phyloP scores from a whole-genome alignment of 1,284 basidiomycete species.

The Gastroboletus turbinatus region DNA sequence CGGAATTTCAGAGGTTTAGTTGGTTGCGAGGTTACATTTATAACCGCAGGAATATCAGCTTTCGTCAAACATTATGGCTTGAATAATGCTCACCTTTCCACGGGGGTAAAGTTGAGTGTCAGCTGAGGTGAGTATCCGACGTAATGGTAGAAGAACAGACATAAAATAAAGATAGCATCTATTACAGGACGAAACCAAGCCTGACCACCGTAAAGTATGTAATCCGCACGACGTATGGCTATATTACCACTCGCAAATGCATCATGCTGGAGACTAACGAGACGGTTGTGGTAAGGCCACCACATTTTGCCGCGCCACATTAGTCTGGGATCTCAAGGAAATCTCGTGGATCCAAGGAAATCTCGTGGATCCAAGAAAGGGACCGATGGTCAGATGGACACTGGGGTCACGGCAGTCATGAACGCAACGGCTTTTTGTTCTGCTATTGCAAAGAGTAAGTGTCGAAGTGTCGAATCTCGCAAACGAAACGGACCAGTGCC shows the following conservation, averaged over 20 bases:
- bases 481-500: constrained; percentile 43
- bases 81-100: background rate
- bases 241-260: background rate
- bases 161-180: background rate
- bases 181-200: background rate
- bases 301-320: background rate
- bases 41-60: background rate
- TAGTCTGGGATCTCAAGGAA: too few species aligned
- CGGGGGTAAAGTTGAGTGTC: background rate
- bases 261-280: background rate
- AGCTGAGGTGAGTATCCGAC: background rate
- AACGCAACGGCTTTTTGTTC: constrained; percentile 16
- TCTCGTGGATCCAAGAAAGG: background rate
- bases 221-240: background rate
- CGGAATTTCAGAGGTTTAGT: background rate
- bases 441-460: constrained; percentile 20
- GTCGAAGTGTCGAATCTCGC: background rate
- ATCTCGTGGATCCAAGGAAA: background rate
- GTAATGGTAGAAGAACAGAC: background rate
- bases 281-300: background rate
- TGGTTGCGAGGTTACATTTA: background rate
- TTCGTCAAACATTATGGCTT: background rate
- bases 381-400: background rate
- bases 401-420: background rate
- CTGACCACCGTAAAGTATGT: background rate